These are phyloP conservation scores for Rubus parviflorus DNA, from an alignment of 306 rosid genomes.

Conservation along the genomic window DNA sequence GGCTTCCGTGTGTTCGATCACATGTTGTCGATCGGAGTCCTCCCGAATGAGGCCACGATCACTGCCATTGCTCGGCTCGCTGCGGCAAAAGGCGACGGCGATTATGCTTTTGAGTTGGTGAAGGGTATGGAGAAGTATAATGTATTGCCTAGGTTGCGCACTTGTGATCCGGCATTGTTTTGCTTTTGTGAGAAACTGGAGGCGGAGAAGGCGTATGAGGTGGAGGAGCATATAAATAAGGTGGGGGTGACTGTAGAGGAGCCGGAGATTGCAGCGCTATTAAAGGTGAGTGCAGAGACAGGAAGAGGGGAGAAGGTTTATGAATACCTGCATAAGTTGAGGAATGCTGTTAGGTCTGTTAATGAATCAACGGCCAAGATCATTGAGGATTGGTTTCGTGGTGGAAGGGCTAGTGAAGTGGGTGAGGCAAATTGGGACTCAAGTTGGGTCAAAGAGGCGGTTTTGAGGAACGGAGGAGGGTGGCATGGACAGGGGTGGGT, in stretches of 20 bases:
- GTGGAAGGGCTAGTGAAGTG: constrained; percentile 44
- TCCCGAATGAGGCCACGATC: constrained; percentile 80
- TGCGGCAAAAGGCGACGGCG: constrained; percentile 64
- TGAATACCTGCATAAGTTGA: constrained; percentile 71
- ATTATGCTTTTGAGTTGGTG: constrained; percentile 56
- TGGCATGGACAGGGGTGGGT: constrained; percentile 96
- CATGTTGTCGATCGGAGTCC: constrained; percentile 38
- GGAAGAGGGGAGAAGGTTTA: constrained; percentile 66
- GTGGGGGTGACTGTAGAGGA: constrained; percentile 62
- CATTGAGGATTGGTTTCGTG: constrained; percentile 75
- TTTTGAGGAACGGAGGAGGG: constrained; percentile 78
- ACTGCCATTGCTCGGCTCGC: constrained; percentile 73
- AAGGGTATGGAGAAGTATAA: constrained; percentile 44
- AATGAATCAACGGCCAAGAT: constrained; percentile 46
- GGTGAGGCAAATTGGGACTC: constrained; percentile 46
- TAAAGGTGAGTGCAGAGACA: constrained; percentile 54
- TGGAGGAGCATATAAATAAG: constrained; percentile 60
- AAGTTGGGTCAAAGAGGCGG: constrained; percentile 38
- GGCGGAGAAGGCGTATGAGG: constrained; percentile 74
- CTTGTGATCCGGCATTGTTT: constrained; percentile 68
- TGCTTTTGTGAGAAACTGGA: constrained; percentile 60
- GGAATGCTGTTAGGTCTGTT: constrained; percentile 59
- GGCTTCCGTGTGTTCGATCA: constrained; percentile 70
- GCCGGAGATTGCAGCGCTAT: constrained; percentile 59
- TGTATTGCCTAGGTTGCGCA: constrained; percentile 58